Evolutionary conservation across 441 rosid genomes (phyloP), one percentile per base, ranked within the genome.

Genomic region (Melastoma candidum): DNA sequence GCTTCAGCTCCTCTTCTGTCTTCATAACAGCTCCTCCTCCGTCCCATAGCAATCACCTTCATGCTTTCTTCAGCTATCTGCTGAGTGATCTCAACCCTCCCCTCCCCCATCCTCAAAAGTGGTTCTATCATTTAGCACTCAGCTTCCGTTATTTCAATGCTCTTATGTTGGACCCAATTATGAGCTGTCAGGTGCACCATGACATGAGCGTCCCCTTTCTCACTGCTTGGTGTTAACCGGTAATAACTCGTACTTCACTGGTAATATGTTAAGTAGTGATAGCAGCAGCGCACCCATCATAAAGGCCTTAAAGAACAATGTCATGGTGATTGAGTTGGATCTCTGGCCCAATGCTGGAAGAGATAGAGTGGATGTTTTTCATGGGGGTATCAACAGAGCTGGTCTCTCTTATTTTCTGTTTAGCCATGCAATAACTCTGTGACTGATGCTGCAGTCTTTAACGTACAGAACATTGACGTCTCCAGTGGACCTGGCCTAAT

Each of bases 311-410:
- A 39, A 26, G 41, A 70, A 45, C 44, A 85, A 89, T 26, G 92
- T 88, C 5, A 77, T 92, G 70, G 90, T 80, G 1, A 88, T 88
- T 36, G 97, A 88, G 68, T 68, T 88, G 62, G 97, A 88, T 74
- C 62, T 88, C 46, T 83, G 97, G 97, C 87, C 95, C 12, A 72
- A 67, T 67, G 53, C 77, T 50, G 61, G 68, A 0, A 70, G 74
- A 43, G 66, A 73, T 8, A 57, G 71, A 64, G 80, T 77, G 2
- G 63, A 81, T 66, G 92, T 85, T 66, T 69, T 74, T 59, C 95
- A 88, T 50, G 95, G 97, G 58, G 84, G 95, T 92, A 85, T 17
- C 22, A 17, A 17, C 22, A 17, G 22, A 17, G 13, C 41, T 11
- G 6, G 32, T 49, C 27, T 41, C 47, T 22, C 17, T 8, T 9